These are phyloP conservation scores for Hawksworthiomyces lignivorus DNA, from an alignment of 2,329 filamentous ascomycete genomes.

Conservation along the genomic window DNA sequence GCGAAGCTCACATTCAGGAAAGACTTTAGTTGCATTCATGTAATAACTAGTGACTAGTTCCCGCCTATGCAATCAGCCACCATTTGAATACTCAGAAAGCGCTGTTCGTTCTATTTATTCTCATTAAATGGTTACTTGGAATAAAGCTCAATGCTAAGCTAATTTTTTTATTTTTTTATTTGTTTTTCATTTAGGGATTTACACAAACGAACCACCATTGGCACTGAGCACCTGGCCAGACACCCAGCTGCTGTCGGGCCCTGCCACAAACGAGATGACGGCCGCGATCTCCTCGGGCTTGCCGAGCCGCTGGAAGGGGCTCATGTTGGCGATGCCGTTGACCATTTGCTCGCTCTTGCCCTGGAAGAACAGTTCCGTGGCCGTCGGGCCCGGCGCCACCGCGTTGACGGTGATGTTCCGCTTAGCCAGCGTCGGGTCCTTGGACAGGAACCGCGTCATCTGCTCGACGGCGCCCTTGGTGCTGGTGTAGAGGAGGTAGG, in stretches of 20 bases:
- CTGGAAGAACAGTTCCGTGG: no score
- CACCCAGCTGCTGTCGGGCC: constrained; percentile 19
- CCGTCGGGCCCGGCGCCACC: no score
- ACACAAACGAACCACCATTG: constrained; percentile 27
- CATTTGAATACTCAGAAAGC: no score
- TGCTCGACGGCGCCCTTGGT: constrained; percentile 59
- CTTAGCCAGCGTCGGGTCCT: constrained; percentile 48
- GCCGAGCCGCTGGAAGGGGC: constrained; percentile 32
- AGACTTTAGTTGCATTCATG: no score
- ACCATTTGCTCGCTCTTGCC: constrained; percentile 31
- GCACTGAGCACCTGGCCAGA: constrained; percentile 37
- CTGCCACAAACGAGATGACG: constrained; percentile 33
- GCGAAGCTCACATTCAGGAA: no score
- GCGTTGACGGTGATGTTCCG: constrained; percentile 58
- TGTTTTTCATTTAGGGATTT: no score
- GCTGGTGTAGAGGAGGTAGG: constrained; percentile 58
- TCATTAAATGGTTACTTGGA: no score
- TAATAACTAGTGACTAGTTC: no score
- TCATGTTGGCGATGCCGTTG: constrained; percentile 28
- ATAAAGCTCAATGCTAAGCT: no score
- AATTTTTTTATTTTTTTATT: no score
- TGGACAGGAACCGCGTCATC: constrained; percentile 53
- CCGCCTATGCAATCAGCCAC: no score
- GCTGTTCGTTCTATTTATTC: no score
- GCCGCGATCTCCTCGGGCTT: constrained; percentile 42